Percentiles rank a stretch among this genome's conserved stretches.
Conservation (phyloP, 139 green algal genomes). For the Ettlia oleoabundans region DNA sequence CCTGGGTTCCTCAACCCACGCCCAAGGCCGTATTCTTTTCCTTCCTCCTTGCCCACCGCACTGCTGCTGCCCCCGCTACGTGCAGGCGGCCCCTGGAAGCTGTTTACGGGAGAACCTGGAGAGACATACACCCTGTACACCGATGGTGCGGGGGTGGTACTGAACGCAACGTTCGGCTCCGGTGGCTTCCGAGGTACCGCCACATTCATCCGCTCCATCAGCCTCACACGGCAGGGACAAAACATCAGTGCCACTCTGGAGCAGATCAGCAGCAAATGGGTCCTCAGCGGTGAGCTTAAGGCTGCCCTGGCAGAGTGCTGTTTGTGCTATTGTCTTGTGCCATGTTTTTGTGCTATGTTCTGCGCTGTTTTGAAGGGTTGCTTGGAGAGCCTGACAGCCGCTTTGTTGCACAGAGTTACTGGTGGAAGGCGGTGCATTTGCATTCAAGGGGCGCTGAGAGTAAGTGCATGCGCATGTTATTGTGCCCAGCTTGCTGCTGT, state of each 20-base stretch:
- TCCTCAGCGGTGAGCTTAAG: not conserved
- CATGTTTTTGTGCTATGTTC: too few relatives aligned
- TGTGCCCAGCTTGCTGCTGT: too few relatives aligned
- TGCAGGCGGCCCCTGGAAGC: conserved; percentile 7
- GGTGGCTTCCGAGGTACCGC: not conserved
- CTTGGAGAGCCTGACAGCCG: too few relatives aligned
- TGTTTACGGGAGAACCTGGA: not conserved
- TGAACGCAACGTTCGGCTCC: not conserved
- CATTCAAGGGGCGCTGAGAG: too few relatives aligned
- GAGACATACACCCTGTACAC: not conserved
- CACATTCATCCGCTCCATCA: not conserved
- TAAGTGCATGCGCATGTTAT: too few relatives aligned
- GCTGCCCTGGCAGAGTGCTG: too few relatives aligned
- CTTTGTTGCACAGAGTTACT: too few relatives aligned
- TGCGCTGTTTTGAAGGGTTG: too few relatives aligned
- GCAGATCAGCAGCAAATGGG: not conserved
- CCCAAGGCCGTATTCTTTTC: not conserved
- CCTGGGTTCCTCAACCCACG: not conserved
- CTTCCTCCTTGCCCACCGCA: not conserved
- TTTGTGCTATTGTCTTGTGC: too few relatives aligned
- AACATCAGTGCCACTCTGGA: not conserved
- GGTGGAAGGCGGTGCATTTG: too few relatives aligned
- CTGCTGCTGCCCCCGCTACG: not conserved
- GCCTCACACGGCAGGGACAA: not conserved
- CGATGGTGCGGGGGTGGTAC: not conserved